Evolutionary conservation across 1,284 basidiomycete genomes (phyloP).

Genomic region (Heterobasidion annosum): DNA sequence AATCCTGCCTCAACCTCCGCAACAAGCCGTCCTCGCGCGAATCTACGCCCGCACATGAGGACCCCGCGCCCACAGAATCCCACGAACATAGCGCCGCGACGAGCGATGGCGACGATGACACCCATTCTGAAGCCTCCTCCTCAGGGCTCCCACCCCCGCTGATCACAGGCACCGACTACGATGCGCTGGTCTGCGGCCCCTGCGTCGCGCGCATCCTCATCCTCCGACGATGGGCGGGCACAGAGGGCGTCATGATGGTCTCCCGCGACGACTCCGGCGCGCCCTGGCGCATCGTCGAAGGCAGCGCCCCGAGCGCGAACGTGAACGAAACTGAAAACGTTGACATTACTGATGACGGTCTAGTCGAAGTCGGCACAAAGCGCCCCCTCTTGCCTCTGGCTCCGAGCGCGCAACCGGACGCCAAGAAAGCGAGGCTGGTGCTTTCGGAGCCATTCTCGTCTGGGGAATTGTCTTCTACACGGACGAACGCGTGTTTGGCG

Average conservation of each 20-base stretch:
- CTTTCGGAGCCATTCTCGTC: not conserved
- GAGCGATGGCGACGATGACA: slow-evolving; percentile 33
- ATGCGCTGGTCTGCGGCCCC: slow-evolving; percentile 56
- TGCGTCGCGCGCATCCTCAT: slow-evolving; percentile 49
- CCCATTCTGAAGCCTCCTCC: slow-evolving; percentile 51
- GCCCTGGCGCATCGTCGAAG: slow-evolving; percentile 42
- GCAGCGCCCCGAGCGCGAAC: slow-evolving; percentile 8
- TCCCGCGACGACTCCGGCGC: slow-evolving; percentile 33
- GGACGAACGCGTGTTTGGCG: slow-evolving; percentile 33
- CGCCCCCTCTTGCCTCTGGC: slow-evolving; percentile 33
- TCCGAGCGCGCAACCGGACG: slow-evolving; percentile 20
- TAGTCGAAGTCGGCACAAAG: slow-evolving; percentile 26
- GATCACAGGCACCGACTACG: slow-evolving; percentile 57
- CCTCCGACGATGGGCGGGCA: slow-evolving; percentile 57
- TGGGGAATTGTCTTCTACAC: not conserved
- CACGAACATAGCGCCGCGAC: not conserved
- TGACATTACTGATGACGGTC: slow-evolving; percentile 7
- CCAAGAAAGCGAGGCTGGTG: slow-evolving; percentile 35
- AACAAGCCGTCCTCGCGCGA: slow-evolving; percentile 45
- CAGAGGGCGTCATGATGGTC: slow-evolving; percentile 54
- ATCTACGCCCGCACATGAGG: slow-evolving; percentile 25
- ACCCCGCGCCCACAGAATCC: slow-evolving; percentile 2
- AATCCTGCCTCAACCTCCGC: slow-evolving; percentile 73
- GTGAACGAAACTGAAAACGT: slow-evolving; percentile 12
- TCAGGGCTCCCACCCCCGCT: slow-evolving; percentile 57